phyloP scores from a whole-genome alignment of 495 filamentous ascomycete species.

The Aspergillus carlsbadensis region DNA sequence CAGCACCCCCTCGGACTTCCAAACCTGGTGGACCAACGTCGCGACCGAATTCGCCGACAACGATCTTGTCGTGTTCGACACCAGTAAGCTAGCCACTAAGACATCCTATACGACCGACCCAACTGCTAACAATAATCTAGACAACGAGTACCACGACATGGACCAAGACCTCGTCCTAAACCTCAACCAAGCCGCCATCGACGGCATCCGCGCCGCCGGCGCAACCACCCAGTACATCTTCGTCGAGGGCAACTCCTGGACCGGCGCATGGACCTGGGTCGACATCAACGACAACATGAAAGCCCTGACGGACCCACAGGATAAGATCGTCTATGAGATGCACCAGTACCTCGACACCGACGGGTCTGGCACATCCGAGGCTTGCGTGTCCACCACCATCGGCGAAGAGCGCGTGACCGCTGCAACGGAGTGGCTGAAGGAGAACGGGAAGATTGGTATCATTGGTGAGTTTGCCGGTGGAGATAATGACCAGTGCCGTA shows the following conservation, averaged over 20 bases:
- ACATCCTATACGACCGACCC: background rate
- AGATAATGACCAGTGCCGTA: constrained; percentile 61
- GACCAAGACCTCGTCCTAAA: constrained; percentile 64
- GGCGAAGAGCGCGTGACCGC: constrained; percentile 61
- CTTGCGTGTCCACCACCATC: constrained; percentile 63
- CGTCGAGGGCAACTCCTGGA: constrained; percentile 69
- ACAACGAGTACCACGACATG: constrained; percentile 78
- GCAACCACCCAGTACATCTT: constrained; percentile 74
- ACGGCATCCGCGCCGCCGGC: constrained; percentile 68
- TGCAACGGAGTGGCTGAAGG: constrained; percentile 68
- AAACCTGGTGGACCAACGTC: constrained; percentile 61
- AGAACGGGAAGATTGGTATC: constrained; percentile 65
- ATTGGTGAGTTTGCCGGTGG: constrained; percentile 74
- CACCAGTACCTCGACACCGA: constrained; percentile 55
- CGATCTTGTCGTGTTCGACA: constrained; percentile 61
- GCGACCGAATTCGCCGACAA: constrained; percentile 60
- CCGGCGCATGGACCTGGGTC: constrained; percentile 62
- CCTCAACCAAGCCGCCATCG: constrained; percentile 74
- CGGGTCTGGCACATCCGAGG: constrained; percentile 57
- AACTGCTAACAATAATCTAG: constrained; percentile 34
- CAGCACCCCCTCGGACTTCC: constrained; percentile 57
- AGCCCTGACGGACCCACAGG: constrained; percentile 56
- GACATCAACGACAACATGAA: constrained; percentile 52
- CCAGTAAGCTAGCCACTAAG: constrained; percentile 32
- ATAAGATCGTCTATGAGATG: constrained; percentile 60